These are phyloP conservation scores for Hymenoscyphus fructigenus DNA, from an alignment of 2,329 filamentous ascomycete genomes.

Conservation along the genomic window DNA sequence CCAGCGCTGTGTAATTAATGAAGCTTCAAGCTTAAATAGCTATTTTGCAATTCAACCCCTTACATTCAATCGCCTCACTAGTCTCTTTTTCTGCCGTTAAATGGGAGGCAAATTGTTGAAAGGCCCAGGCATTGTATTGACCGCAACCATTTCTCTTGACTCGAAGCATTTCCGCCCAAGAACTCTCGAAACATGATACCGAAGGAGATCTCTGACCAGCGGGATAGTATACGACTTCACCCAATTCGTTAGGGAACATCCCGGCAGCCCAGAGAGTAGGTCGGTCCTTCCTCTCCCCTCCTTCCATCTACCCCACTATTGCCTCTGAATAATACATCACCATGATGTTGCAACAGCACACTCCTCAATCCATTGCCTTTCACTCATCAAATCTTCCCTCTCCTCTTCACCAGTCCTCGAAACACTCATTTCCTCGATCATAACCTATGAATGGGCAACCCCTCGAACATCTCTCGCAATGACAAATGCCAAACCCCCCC, in stretches of 20 bases:
- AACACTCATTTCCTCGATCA: conserved; percentile 46
- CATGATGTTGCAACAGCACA: conserved; percentile 55
- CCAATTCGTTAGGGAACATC: conserved; percentile 63
- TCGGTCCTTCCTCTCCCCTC: conserved; percentile 9
- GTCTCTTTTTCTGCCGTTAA: too few species aligned
- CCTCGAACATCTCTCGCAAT: conserved; percentile 16
- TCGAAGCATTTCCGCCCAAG: conserved; percentile 39
- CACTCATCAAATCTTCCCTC: conserved; percentile 45
- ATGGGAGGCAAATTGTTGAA: too few species aligned
- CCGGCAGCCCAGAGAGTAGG: conserved; percentile 57
- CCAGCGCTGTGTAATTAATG: too few species aligned
- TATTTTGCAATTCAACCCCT: too few species aligned
- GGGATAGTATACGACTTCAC: conserved; percentile 66
- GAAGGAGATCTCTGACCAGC: conserved; percentile 63
- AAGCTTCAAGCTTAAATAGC: too few species aligned
- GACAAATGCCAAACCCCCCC: conserved; percentile 37
- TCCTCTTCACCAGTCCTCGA: conserved; percentile 48
- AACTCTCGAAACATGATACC: conserved; percentile 50
- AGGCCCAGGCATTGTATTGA: too few species aligned
- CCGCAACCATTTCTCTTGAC: too few species aligned
- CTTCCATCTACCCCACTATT: conserved; percentile 11
- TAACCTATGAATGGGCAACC: conserved; percentile 47
- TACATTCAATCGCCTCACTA: too few species aligned
- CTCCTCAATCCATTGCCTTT: conserved; percentile 51
- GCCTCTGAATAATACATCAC: conserved; percentile 44